Conservation (phyloP, 2,329 filamentous ascomycete species). For the Sclerotinia borealis region DNA sequence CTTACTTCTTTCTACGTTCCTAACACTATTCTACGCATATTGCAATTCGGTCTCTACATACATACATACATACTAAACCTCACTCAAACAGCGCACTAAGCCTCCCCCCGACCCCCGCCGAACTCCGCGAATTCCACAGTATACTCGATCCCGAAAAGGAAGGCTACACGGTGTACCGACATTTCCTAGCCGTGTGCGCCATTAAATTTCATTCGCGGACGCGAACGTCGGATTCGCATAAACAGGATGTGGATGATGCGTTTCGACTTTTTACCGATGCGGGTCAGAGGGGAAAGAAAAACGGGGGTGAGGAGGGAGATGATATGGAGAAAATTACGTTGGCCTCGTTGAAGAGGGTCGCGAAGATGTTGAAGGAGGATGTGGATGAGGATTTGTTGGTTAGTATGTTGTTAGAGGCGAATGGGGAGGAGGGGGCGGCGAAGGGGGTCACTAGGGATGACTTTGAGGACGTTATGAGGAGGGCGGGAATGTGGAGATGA, state of each 20-base stretch:
- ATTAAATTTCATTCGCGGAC: slow-evolving; percentile 67
- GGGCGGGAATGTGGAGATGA: slow-evolving; percentile 30
- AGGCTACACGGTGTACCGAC: slow-evolving; percentile 71
- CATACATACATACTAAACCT: not conserved
- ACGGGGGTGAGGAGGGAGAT: slow-evolving; percentile 35
- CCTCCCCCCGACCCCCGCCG: slow-evolving; percentile 57
- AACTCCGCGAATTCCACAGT: slow-evolving; percentile 70
- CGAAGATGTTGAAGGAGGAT: slow-evolving; percentile 75
- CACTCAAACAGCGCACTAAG: slow-evolving; percentile 65
- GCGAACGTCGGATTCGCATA: slow-evolving; percentile 46
- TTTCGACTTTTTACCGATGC: slow-evolving; percentile 71
- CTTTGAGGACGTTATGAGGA: slow-evolving; percentile 30
- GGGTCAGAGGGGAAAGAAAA: slow-evolving; percentile 17
- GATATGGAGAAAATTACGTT: slow-evolving; percentile 63
- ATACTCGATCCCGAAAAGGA: slow-evolving; percentile 78
- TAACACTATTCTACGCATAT: too few relatives aligned
- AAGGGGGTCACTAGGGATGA: slow-evolving; percentile 70
- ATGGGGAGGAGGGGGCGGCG: slow-evolving; percentile 66
- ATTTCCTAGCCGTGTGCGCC: slow-evolving; percentile 83
- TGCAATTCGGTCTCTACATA: not conserved
- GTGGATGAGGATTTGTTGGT: slow-evolving; percentile 75
- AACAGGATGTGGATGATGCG: slow-evolving; percentile 70
- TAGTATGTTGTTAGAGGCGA: slow-evolving; percentile 95
- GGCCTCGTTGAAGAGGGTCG: slow-evolving; percentile 70
- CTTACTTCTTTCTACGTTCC: not conserved